A percentile compares a stretch with the other conserved stretches of the same genome.
Conservation (phyloP, 345 rosid species). For the Melastoma malabathricum region DNA sequence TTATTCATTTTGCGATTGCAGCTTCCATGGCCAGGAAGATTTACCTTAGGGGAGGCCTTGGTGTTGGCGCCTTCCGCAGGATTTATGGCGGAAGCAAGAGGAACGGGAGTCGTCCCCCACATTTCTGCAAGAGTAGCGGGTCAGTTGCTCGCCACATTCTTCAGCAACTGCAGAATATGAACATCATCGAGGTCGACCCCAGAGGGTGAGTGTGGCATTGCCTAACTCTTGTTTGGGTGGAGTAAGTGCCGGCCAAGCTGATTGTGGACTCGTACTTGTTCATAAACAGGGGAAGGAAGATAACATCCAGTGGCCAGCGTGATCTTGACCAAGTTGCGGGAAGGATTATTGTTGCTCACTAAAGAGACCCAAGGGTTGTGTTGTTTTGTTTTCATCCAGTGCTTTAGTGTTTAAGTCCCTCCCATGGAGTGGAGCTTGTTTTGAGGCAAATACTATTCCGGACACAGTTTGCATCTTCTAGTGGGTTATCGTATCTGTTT, state of each 20-base stretch:
- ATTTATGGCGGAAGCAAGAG: constrained; percentile 39
- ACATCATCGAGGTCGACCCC: constrained; percentile 19
- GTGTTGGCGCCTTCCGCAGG: constrained; percentile 29
- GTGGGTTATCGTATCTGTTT: no score
- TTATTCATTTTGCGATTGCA: constrained; percentile 1
- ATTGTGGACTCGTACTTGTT: background rate
- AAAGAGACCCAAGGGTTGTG: background rate
- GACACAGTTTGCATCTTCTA: no score
- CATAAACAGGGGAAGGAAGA: constrained; percentile 28
- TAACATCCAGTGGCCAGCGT: constrained; percentile 32
- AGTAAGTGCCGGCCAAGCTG: background rate
- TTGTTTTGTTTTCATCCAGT: no score
- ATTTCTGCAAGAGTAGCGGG: constrained; percentile 41
- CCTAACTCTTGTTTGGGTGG: no score
- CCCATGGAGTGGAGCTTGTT: no score
- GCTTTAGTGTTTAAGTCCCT: no score
- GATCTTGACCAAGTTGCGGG: constrained; percentile 49
- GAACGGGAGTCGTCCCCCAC: constrained; percentile 31
- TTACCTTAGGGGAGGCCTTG: constrained; percentile 36
- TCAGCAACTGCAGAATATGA: constrained; percentile 32
- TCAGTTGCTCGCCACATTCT: constrained; percentile 36
- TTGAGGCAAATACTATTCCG: no score
- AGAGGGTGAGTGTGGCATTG: constrained; percentile 14
- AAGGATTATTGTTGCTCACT: constrained; percentile 17
- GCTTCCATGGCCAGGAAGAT: constrained; percentile 42